Conservation (phyloP, 2,329 filamentous ascomycete genomes). For the Moelleriella libera region DNA sequence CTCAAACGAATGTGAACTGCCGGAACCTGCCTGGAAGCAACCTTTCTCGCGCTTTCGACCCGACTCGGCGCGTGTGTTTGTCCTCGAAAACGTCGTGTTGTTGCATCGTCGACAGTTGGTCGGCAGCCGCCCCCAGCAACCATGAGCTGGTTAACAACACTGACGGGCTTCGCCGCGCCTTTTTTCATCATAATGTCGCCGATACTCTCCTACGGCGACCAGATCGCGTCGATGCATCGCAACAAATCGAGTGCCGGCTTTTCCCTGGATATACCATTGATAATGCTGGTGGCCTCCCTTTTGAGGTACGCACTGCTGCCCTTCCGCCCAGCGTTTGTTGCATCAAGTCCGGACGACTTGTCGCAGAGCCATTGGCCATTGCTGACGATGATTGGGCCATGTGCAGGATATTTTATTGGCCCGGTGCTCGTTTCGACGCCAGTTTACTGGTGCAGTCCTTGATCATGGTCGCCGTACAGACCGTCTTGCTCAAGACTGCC, state of each 20-base stretch:
- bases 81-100: neutral
- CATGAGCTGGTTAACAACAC: conserved; percentile 28
- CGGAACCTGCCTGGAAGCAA: too few species aligned
- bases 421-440: conserved; percentile 49
- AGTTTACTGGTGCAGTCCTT: conserved; percentile 51
- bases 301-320: conserved; percentile 33
- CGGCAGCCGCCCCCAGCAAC: conserved; percentile 1
- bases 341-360: too few species aligned
- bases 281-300: conserved; percentile 57
- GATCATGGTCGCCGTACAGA: conserved; percentile 50
- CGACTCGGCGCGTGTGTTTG: too few species aligned
- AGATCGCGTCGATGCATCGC: conserved; percentile 50
- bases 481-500: conserved; percentile 50
- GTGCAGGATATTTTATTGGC: conserved; percentile 54
- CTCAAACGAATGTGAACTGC: conserved; percentile 1
- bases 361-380: too few species aligned
- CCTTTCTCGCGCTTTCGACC: too few species aligned
- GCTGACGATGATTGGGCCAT: neutral
- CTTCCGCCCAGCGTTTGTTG: neutral
- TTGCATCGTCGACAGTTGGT: neutral
- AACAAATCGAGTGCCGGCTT: conserved; percentile 52
- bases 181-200: conserved; percentile 50
- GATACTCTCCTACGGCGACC: conserved; percentile 51
- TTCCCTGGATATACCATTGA: conserved; percentile 57
- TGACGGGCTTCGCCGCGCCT: conserved; percentile 45